Percentiles rank a stretch among this genome's conserved stretches.
Evolutionary conservation across 495 filamentous ascomycete species (phyloP).

Genomic region (Aspergillus avenaceus): DNA sequence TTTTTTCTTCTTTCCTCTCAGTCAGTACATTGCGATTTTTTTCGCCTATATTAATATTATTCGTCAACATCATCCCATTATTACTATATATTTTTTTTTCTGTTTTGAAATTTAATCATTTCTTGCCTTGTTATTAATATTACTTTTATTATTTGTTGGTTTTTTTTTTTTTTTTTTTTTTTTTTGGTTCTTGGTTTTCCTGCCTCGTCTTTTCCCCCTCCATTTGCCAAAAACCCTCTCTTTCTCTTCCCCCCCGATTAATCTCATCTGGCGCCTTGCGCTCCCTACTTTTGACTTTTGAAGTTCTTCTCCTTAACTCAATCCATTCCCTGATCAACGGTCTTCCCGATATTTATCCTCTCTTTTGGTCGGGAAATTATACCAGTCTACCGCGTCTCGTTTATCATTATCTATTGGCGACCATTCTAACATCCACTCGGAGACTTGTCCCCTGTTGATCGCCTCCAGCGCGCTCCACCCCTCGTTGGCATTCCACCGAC

Average conservation of each 20-base stretch:
- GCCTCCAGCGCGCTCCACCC: not conserved
- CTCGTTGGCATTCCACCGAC: not conserved
- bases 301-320: slow-evolving; percentile 9
- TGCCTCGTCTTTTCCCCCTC: slow-evolving; percentile 5
- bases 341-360: not conserved
- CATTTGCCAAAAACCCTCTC: not conserved
- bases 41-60: not conserved
- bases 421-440: slow-evolving; percentile 2
- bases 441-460: slow-evolving; percentile 13
- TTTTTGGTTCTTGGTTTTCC: not conserved
- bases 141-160: not conserved
- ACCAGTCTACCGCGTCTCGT: not conserved
- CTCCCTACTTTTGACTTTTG: slow-evolving; percentile 7
- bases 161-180: not conserved
- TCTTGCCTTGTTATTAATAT: too few species aligned
- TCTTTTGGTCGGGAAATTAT: not conserved
- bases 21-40: not conserved
- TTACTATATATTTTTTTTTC: not conserved
- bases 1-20: not conserved
- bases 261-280: slow-evolving; percentile 9
- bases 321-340: slow-evolving; percentile 2
- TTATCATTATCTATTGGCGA: not conserved
- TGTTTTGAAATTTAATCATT: too few species aligned
- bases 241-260: slow-evolving; percentile 1
- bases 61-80: not conserved